Evolutionary conservation across 2,329 filamentous ascomycete genomes (phyloP).

Genomic region (Penicillium sp.): DNA sequence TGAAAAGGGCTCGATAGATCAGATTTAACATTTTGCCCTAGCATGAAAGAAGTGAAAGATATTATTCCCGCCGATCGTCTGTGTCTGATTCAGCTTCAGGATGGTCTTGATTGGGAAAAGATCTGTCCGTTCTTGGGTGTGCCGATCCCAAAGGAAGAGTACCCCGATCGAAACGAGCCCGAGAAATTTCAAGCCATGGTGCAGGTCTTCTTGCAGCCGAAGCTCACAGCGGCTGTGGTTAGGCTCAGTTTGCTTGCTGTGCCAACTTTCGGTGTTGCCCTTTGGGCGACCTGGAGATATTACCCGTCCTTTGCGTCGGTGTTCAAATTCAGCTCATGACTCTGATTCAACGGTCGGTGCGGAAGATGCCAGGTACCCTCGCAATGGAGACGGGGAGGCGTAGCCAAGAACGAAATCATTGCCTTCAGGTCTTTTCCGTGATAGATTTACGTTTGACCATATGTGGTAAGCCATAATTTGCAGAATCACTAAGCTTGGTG

Average conservation of each 20-base stretch:
- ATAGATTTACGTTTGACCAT: constrained; percentile 32
- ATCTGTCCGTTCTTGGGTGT: constrained; percentile 25
- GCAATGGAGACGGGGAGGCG: constrained; percentile 36
- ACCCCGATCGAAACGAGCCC: constrained; percentile 22
- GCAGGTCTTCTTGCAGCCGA: constrained; percentile 9
- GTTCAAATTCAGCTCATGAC: neutral
- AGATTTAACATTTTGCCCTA: neutral
- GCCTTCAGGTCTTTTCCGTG: neutral
- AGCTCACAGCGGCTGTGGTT: constrained; percentile 11
- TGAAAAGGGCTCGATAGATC: neutral
- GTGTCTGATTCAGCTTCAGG: constrained; percentile 19
- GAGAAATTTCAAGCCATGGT: constrained; percentile 19
- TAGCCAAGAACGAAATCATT: constrained; percentile 32
- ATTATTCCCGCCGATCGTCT: constrained; percentile 21
- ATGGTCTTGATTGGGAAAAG: constrained; percentile 23
- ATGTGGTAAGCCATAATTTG: constrained; percentile 13
- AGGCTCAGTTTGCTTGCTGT: constrained; percentile 11
- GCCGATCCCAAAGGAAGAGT: constrained; percentile 18
- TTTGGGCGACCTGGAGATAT: constrained; percentile 11
- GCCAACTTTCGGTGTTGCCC: constrained; percentile 10
- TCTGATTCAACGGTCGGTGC: constrained; percentile 38
- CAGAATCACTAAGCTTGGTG: constrained; percentile 27
- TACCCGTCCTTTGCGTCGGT: neutral
- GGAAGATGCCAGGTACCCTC: constrained; percentile 37
- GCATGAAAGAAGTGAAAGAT: constrained; percentile 20